Base-by-base conservation (phyloP, 2,329 filamentous ascomycete species). In the Sclerotinia sclerotiorum region DNA sequence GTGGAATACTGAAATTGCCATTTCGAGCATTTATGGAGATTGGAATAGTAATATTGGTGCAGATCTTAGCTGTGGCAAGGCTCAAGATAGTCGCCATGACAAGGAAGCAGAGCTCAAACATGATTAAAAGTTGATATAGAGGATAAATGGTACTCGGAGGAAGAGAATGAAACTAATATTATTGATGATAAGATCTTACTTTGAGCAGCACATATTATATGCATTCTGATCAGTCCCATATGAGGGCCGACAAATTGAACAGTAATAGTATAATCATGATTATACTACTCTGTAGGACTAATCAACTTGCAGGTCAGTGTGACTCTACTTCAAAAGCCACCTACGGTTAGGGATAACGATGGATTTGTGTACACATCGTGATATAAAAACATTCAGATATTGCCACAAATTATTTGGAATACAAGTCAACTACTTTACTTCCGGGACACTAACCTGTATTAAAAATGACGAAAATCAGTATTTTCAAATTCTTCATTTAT, bases 21-120 rank as follows among this genome's bases (percentile, higher is more conserved):
- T 68, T 68, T 55, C 58, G 49, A 56, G 66, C 57, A 48, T 68
- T 64, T 27, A 68, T 42, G 1, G 66, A 62, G 17, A 68, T 17
- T 35, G 66, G 57, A 64, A 68, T 44, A 15, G 65, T 44, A 17
- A 67, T 54, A 35, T 52, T 24, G 15, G 49, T 55, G 51, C 66
- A 68, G 15, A 15, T 44, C n/a, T 68, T 65, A 5, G 66, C 60
- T 68, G 57, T 51, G 42, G 44, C 17, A 24, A 68, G 55, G 44
- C 58, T 29, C n/a, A 65, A 49, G 57, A 42, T 44, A 19, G 58
- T 44, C 56, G 42, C 29, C 5, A 65, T 27, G 24, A 60, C 52
- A 54, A 51, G 5, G 46, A 42, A 17, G 10, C 42, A 51, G 19
- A 68, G 51, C 42, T 68, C 51, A 15, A 48, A 39, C 66, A 68